phyloP scores from a whole-genome alignment of 2,329 filamentous ascomycete species.

The Fusarium albidum region DNA sequence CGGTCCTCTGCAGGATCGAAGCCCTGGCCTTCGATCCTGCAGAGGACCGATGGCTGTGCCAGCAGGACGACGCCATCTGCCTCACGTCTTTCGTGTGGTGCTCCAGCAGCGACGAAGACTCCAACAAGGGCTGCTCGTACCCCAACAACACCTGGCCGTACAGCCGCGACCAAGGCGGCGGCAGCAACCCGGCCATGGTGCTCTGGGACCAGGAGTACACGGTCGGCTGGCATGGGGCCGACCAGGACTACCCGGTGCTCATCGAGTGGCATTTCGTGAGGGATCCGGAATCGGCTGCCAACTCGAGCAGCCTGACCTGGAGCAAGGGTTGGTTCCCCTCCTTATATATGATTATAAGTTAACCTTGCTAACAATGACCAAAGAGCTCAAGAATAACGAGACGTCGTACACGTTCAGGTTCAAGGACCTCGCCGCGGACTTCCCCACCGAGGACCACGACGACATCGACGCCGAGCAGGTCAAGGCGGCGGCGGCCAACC shows the following conservation, averaged over 20 bases:
- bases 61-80: conserved; percentile 23
- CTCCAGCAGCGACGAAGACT: conserved; percentile 23
- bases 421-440: conserved; percentile 23
- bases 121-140: conserved; percentile 14
- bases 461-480: conserved; percentile 25
- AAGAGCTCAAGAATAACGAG: conserved; percentile 21
- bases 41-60: conserved; percentile 26
- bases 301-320: conserved; percentile 22
- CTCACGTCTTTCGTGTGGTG: conserved; percentile 33
- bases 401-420: conserved; percentile 27
- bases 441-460: conserved; percentile 16
- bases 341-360: no score
- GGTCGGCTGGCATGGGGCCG: conserved; percentile 25
- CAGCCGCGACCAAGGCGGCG: conserved; percentile 2
- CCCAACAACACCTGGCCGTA: conserved; percentile 14
- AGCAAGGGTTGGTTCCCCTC: conserved; percentile 5
- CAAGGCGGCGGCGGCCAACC: conserved; percentile 17
- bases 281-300: conserved; percentile 14
- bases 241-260: conserved; percentile 20
- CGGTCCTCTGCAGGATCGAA: no score
- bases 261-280: conserved; percentile 26
- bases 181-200: conserved; percentile 22
- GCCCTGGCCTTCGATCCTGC: conserved; percentile 12
- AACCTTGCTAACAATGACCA: not conserved
- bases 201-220: conserved; percentile 27